phyloP scores from a whole-genome alignment of 2,329 filamentous ascomycete genomes.

The Phialocephala sp. region DNA sequence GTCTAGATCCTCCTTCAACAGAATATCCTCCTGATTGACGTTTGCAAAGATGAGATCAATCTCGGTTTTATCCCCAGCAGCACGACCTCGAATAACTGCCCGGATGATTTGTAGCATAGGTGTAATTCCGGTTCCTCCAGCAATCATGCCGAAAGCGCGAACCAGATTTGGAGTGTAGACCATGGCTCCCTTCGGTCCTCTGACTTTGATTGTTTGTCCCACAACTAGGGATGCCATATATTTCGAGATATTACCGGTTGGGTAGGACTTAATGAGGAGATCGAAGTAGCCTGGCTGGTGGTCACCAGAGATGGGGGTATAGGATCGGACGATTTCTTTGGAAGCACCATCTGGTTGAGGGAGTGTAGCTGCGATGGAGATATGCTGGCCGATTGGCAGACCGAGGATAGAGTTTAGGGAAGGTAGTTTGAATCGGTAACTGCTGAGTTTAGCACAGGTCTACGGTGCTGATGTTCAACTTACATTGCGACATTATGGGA shows the following conservation, averaged over 20 bases:
- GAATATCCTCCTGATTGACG: constrained; percentile 89
- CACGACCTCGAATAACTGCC: constrained; percentile 82
- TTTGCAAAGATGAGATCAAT: constrained; percentile 97
- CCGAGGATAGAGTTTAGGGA: constrained; percentile 81
- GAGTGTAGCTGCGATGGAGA: constrained; percentile 86
- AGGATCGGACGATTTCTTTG: constrained; percentile 88
- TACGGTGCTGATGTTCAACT: constrained; percentile 31
- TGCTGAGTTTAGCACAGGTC: constrained; percentile 44
- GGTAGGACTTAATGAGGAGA: constrained; percentile 97
- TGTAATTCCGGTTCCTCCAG: constrained; percentile 95
- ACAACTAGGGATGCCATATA: constrained; percentile 83
- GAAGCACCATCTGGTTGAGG: constrained; percentile 67
- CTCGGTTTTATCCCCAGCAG: constrained; percentile 81
- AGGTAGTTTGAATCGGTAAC: constrained; percentile 92
- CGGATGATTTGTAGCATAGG: constrained; percentile 97
- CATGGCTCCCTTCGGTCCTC: constrained; percentile 96
- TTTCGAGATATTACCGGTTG: constrained; percentile 96
- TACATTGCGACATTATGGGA: constrained; percentile 98
- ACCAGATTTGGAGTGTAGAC: constrained; percentile 98
- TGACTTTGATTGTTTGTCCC: constrained; percentile 87
- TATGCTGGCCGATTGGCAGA: constrained; percentile 97
- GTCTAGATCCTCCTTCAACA: constrained; percentile 92
- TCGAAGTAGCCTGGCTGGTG: constrained; percentile 92
- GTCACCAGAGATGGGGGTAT: constrained; percentile 91
- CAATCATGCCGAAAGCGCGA: constrained; percentile 95